phyloP scores from a whole-genome alignment of 2,329 filamentous ascomycete species.

The Paramyrothecium sp. region DNA sequence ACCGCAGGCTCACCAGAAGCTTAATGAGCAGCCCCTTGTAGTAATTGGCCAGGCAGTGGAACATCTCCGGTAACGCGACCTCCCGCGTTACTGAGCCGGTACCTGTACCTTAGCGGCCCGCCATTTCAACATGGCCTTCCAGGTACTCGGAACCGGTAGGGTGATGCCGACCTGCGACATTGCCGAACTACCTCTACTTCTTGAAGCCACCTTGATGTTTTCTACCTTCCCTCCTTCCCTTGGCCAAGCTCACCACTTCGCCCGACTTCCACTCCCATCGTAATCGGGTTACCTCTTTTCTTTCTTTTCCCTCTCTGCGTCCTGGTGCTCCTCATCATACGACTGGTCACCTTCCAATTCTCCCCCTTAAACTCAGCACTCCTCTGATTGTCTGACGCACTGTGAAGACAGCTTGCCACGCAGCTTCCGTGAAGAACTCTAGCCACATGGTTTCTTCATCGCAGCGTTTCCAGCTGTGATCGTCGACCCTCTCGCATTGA shows the following conservation, averaged over 20 bases:
- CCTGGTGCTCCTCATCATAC: slow-evolving; percentile 1
- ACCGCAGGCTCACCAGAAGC: neutral
- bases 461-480: slow-evolving; percentile 12
- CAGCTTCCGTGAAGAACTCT: slow-evolving; percentile 24
- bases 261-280: slow-evolving; percentile 7
- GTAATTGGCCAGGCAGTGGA: neutral
- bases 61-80: neutral
- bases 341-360: neutral
- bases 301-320: slow-evolving; percentile 2
- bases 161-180: neutral
- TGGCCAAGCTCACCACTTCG: slow-evolving; percentile 20
- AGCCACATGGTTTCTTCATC: slow-evolving; percentile 27
- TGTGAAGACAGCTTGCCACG: neutral
- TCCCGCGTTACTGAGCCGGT: neutral
- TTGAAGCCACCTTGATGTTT: slow-evolving; percentile 32
- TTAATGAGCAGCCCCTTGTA: neutral
- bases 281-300: slow-evolving; percentile 8
- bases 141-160: neutral
- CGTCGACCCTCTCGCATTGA: slow-evolving; percentile 7
- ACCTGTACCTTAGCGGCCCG: neutral
- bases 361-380: neutral
- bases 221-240: slow-evolving; percentile 13
- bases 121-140: neutral
- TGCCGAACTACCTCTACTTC: slow-evolving; percentile 13
- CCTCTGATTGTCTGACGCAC: neutral